phyloP scores from a whole-genome alignment of 169 alveolate species.

The Cryptosporidium felis region DNA sequence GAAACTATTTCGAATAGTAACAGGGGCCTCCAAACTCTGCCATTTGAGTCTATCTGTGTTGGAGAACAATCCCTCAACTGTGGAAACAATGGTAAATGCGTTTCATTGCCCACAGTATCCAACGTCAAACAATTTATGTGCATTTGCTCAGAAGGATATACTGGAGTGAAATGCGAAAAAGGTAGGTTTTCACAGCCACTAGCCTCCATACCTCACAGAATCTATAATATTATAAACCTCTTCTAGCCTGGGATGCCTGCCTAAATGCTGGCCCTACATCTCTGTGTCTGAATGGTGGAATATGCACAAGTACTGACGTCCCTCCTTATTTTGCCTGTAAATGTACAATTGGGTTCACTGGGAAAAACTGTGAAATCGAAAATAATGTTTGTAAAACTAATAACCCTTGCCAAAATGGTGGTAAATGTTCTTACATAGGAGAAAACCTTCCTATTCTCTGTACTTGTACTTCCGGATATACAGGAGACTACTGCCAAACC shows the following conservation, averaged over 20 bases:
- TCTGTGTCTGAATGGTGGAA: constrained; percentile 63
- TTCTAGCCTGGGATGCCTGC: constrained; percentile 70
- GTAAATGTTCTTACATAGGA: constrained; percentile 54
- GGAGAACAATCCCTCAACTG: constrained; percentile 44
- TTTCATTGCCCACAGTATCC: not conserved
- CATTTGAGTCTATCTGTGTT: constrained; percentile 62
- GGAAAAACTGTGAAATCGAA: constrained; percentile 33
- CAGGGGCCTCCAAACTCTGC: constrained; percentile 15
- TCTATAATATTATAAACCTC: not conserved
- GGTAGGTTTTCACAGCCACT: constrained; percentile 46
- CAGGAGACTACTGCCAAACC: constrained; percentile 54
- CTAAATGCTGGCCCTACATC: constrained; percentile 31
- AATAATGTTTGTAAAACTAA: constrained; percentile 50
- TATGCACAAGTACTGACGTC: constrained; percentile 12
- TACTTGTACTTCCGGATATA: constrained; percentile 41
- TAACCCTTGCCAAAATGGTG: constrained; percentile 70
- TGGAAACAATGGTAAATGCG: constrained; percentile 51
- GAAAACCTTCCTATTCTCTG: constrained; percentile 35
- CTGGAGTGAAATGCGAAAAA: constrained; percentile 32
- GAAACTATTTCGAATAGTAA: not conserved
- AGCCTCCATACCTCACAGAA: not conserved
- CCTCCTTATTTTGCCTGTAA: constrained; percentile 19
- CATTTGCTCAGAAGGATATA: constrained; percentile 30
- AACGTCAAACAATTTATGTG: constrained; percentile 28
- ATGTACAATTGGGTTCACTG: constrained; percentile 57